Conservation (phyloP, 1,284 basidiomycete genomes). For the Flammula alnicola region DNA sequence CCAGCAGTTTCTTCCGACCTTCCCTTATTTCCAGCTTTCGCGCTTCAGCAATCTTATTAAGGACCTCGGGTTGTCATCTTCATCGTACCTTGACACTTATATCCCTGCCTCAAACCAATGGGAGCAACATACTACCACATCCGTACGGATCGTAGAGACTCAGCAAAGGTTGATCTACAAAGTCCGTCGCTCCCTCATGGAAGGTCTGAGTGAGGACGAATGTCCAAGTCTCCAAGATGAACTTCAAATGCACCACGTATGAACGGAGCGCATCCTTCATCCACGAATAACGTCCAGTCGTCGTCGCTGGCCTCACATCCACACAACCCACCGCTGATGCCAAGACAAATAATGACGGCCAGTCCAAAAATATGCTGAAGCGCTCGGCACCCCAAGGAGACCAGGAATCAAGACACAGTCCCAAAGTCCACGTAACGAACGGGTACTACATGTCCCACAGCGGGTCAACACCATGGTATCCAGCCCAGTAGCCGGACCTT, state of each 20-base stretch:
- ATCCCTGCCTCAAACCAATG: slow-evolving; percentile 57
- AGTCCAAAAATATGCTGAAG: slow-evolving; percentile 24
- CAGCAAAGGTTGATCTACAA: slow-evolving; percentile 61
- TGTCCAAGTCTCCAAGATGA: slow-evolving; percentile 61
- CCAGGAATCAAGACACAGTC: slow-evolving; percentile 22
- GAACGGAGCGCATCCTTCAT: slow-evolving; percentile 18
- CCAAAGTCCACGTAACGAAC: slow-evolving; percentile 37
- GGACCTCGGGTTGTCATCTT: slow-evolving; percentile 53
- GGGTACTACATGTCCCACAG: slow-evolving; percentile 30
- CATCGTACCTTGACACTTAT: slow-evolving; percentile 64
- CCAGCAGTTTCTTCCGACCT: slow-evolving; percentile 60
- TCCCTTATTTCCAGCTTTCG: slow-evolving; percentile 66
- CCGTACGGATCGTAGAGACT: slow-evolving; percentile 42
- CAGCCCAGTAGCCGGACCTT: slow-evolving; percentile 18
- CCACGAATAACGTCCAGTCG: slow-evolving; percentile 13
- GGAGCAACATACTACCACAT: slow-evolving; percentile 48
- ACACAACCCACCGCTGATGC: slow-evolving; percentile 15
- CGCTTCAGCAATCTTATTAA: slow-evolving; percentile 52
- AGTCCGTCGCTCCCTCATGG: slow-evolving; percentile 57
- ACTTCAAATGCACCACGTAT: slow-evolving; percentile 45
- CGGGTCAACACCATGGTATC: slow-evolving; percentile 22
- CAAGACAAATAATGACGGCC: slow-evolving; percentile 9
- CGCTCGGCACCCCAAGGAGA: slow-evolving; percentile 29
- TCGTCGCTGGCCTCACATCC: slow-evolving; percentile 11
- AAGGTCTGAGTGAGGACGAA: slow-evolving; percentile 58